Percentiles rank a stretch among this genome's conserved stretches.
Evolutionary conservation across 2,329 filamentous ascomycete species (phyloP).

Genomic region (Fusarium torreyae): DNA sequence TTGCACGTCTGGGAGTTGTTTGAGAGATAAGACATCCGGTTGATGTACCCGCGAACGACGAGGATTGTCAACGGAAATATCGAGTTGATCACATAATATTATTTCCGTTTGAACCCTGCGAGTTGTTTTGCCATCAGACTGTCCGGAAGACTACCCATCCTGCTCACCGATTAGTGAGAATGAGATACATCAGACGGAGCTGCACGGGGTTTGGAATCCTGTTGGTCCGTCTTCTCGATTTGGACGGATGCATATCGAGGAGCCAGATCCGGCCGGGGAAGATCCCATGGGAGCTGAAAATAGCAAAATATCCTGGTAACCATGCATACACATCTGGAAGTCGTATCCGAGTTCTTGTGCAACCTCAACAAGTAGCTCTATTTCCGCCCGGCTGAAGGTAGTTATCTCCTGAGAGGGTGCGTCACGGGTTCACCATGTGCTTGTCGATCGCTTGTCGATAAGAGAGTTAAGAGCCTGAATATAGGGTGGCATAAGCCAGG

Average conservation of each 20-base stretch:
- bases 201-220: slow-evolving; percentile 15
- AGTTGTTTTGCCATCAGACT: slow-evolving; percentile 13
- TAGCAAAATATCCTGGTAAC: slow-evolving; percentile 25
- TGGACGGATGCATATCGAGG: slow-evolving; percentile 27
- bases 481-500: slow-evolving; percentile 12
- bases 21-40: slow-evolving; percentile 27
- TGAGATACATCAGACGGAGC: slow-evolving; percentile 22
- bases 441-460: slow-evolving; percentile 7
- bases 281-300: slow-evolving; percentile 31
- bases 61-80: slow-evolving; percentile 5
- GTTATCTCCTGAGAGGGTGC: slow-evolving; percentile 9
- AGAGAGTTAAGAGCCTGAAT: slow-evolving; percentile 2
- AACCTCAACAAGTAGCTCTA: slow-evolving; percentile 6
- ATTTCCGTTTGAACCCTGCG: slow-evolving; percentile 29
- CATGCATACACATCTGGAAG: slow-evolving; percentile 10
- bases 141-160: background rate
- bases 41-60: slow-evolving; percentile 26
- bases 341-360: slow-evolving; percentile 16
- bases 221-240: slow-evolving; percentile 17
- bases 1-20: slow-evolving; percentile 4
- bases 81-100: slow-evolving; percentile 12
- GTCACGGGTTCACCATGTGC: slow-evolving; percentile 1
- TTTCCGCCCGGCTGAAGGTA: slow-evolving; percentile 15
- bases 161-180: slow-evolving; percentile 23
- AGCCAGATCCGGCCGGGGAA: slow-evolving; percentile 17